Evolutionary conservation across 208 protist genomes (phyloP), one percentile per base, ranked within the genome.

Genomic region (Entamoeba nuttalli): DNA sequence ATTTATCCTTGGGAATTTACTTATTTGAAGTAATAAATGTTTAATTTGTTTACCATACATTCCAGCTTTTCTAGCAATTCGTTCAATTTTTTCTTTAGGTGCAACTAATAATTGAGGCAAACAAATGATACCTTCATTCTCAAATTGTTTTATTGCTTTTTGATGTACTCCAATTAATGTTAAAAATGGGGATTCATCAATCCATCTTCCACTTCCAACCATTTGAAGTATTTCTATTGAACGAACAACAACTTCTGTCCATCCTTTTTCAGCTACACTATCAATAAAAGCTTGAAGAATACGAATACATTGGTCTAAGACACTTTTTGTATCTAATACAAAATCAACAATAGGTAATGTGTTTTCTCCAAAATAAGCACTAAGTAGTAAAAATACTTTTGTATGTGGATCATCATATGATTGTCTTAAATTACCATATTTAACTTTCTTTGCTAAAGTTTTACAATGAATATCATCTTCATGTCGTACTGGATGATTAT

Each of bases 231-330:
- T 35, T 55, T 94, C 25, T 41, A 94, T 53, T 57, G 51, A 52
- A 17, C 50, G 14, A n/a, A 94, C 11, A 57, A 51, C 35, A 94
- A 53, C 21, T 41, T 55, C 35, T 4, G 55, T n/a, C 5, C 19
- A 35, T 15, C 35, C 35, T 41, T 71, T 84, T 69, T 71, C n/a
- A 11, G 95, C 95, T 50, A 19, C 48, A 11, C 25, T 19, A 9
- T 95, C 95, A 94, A 95, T 95, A 5, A 95, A 41, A 44, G 51
- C 95, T 15, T 95, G 41, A 44, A 95, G 9, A 44, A 95, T 62
- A 51, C 95, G 51, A 53, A 41, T 48, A 48, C 5, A 11, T 48
- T 94, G 35, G 11, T 69, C 95, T 5, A 95, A 19, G 17, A 84
- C 52, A 52, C 35, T 62, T 84, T 50, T 44, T 19, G 69, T 35